Conservation (phyloP, 805 yeast species). For the Candida jianshihensis region DNA sequence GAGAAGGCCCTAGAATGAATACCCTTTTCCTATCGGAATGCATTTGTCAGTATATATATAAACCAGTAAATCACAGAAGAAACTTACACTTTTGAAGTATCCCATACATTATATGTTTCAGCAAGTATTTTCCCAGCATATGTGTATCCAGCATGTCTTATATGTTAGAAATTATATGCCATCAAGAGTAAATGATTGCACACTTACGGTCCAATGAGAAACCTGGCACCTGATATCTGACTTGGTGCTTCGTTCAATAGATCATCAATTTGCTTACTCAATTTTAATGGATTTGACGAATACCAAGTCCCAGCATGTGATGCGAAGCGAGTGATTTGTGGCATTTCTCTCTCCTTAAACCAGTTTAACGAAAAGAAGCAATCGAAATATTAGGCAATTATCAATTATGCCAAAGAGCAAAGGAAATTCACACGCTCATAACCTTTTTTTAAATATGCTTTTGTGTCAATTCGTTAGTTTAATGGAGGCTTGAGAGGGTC, state of each 20-base stretch:
- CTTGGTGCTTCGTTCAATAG: constrained; percentile 35
- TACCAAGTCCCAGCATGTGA: constrained; percentile 95
- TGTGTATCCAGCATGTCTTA: constrained; percentile 84
- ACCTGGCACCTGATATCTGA: constrained; percentile 34
- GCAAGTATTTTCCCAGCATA: constrained; percentile 78
- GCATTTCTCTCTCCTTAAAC: too few species aligned
- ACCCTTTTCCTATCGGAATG: constrained; percentile 42
- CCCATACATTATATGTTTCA: constrained; percentile 69
- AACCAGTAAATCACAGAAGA: constrained; percentile 5
- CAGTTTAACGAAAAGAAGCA: too few species aligned
- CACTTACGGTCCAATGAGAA: constrained; percentile 48
- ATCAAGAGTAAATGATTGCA: constrained; percentile 31
- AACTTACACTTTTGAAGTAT: constrained; percentile 36
- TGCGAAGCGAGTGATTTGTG: constrained; percentile 10
- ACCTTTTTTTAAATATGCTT: too few species aligned
- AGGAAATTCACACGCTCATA: too few species aligned
- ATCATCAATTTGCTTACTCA: constrained; percentile 44
- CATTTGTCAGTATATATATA: constrained; percentile 2
- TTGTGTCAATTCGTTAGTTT: too few species aligned
- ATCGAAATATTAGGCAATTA: too few species aligned
- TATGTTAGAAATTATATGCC: too few species aligned
- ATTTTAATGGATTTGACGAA: constrained; percentile 32
- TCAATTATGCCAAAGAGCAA: too few species aligned
- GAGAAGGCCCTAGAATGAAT: constrained; percentile 88
- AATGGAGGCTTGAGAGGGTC: too few species aligned